Evolutionary conservation across 352 stramenopile genomes (phyloP), one percentile per base, ranked within the genome.

Genomic region (Thraustochytrium striatum): DNA sequence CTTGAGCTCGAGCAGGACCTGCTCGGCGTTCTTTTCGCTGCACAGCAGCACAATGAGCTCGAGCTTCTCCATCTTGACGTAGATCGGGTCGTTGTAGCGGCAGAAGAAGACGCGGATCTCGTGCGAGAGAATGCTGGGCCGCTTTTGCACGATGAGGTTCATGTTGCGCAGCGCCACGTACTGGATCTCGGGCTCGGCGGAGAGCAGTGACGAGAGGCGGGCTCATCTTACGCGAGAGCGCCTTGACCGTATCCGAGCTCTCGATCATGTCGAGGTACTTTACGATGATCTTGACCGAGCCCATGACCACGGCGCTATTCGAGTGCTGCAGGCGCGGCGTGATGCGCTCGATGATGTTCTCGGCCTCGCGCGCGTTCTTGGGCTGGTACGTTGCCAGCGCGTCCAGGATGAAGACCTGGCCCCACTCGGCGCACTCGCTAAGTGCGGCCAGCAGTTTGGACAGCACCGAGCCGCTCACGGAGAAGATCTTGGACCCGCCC

Each of bases 21-120:
- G 95, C 82, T 99, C 96, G 83, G 99, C 97, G 86, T 99, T 99
- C 65, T 92, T 90, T 84, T 99, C 95, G 16, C 89, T 96, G 1
- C 97, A 95, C 1, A 99, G 85, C 32, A 97, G 96, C 72, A 99
- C 98, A 73, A 99, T 98, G 81, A 99, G 98, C 85, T 99, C 95
- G 13, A 99, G 88, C 85, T 99, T 99, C 85, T 99, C 95, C 95
- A 99, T 98, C 87, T 97, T 96, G 61, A 97, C 91, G 85, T 96
- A 97, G 81, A 96, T 95, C 61, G 96, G 96, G 87, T 99, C 96
- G 87, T 99, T 99, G 89, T 99, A 99, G 87, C 99, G 99, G 91
- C 95, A 99, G 82, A 99, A 99, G 86, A 99, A 97, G 30, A 96
- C 90, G 1, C 93, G 91, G 58, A 94, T 93, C 82, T 94, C 89